Evolutionary conservation across 768 basidiomycete genomes (phyloP), one percentile per base, ranked within the genome.

Genomic region (Erythrobasidium yunnanense): DNA sequence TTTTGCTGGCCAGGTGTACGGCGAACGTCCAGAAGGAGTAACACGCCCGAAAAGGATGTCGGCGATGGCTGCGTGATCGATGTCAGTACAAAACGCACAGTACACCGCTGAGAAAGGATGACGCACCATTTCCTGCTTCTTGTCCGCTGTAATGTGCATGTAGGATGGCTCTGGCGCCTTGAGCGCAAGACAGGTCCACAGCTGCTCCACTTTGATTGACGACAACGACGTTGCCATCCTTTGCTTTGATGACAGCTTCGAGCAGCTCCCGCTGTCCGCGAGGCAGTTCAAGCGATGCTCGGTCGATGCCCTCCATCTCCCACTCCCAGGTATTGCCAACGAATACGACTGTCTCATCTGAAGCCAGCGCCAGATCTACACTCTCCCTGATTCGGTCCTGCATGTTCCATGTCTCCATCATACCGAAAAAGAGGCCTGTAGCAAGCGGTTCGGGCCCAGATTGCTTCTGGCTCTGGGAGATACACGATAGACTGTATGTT

Each of bases 221-320:
- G 8, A 52, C 50, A 15, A 52, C 29, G 8, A 52, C 50, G 27
- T 52, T 23, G 29, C 50, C 50, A 11, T 52, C 15, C 18, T 23
- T 20, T 23, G 50, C 50, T 13, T 30, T 23, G 27, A 52, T 52
- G 50, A 52, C 29, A 23, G 50, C 50, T 52, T 52, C 50, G 50
- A 52, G 50, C 29, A 52, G 7, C 50, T 52, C 11, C 22, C 20
- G 50, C 22, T 52, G 50, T 23, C 50, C 7, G 8, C 13, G 20
- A 22, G 50, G 50, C 7, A 52, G 50, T 8, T 8, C 20, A 22
- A 52, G 8, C 13, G 20, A 13, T 23, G 13, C 11, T 8, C 50
- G 50, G 27, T 52, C 50, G 11, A 52, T 23, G 29, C 50, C 50
- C 25, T 52, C 50, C 50, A 52, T 52, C 50, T 52, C 50, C 50